These are phyloP conservation scores for Torulaspora delbrueckii DNA, from an alignment of 805 yeast genomes.

Conservation along the genomic window DNA sequence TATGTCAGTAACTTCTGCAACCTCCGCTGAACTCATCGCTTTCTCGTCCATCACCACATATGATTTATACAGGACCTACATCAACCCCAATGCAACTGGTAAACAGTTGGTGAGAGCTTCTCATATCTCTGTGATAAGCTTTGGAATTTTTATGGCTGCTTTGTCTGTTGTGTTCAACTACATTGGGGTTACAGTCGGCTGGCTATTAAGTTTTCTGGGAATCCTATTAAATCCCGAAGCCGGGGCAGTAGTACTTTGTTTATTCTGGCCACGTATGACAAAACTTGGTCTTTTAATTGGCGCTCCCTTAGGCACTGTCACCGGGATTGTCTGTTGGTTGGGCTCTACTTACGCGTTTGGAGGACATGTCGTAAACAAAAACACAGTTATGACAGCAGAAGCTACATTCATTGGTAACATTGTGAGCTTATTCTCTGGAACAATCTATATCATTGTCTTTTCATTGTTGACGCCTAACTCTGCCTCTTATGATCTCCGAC, in stretches of 20 bases:
- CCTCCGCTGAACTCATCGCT: constrained; percentile 42
- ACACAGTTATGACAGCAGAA: constrained; percentile 42
- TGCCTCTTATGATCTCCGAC: constrained; percentile 31
- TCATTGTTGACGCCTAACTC: constrained; percentile 32
- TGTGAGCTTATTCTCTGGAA: constrained; percentile 37
- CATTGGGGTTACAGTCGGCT: constrained; percentile 40
- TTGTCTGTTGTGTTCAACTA: constrained; percentile 40
- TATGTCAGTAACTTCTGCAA: constrained; percentile 43
- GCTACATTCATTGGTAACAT: constrained; percentile 43
- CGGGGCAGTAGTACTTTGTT: constrained; percentile 29
- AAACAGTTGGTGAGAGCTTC: constrained; percentile 35
- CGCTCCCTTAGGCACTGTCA: constrained; percentile 46
- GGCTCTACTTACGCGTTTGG: constrained; percentile 42
- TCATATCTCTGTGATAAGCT: constrained; percentile 36
- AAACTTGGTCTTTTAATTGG: constrained; percentile 19
- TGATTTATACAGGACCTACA: constrained; percentile 40
- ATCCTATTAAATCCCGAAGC: constrained; percentile 39
- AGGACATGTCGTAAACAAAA: constrained; percentile 42
- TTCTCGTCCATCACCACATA: constrained; percentile 39
- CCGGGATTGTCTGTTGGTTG: constrained; percentile 47
- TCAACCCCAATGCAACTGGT: constrained; percentile 40
- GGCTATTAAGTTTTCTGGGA: constrained; percentile 40
- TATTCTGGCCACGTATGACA: constrained; percentile 29
- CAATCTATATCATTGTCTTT: constrained; percentile 29
- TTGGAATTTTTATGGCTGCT: constrained; percentile 40